Percentiles rank a stretch among this genome's conserved stretches.
Evolutionary conservation across 768 basidiomycete species (phyloP).

Genomic region (Calvatia gigantea): DNA sequence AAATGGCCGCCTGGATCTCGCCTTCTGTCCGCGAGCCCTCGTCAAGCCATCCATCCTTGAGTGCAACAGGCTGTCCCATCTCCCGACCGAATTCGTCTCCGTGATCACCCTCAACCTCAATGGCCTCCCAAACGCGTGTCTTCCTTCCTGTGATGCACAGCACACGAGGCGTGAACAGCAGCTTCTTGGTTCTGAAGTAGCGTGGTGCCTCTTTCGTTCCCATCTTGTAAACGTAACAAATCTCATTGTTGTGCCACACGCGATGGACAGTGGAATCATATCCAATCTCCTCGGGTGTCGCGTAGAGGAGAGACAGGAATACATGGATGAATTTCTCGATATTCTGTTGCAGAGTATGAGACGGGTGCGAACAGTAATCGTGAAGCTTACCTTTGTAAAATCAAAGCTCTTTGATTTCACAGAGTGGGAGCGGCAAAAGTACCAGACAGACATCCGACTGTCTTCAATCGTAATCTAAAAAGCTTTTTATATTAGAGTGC

Average conservation of each 20-base stretch:
- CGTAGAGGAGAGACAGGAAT: constrained; percentile 6
- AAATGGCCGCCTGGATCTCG: constrained; percentile 14
- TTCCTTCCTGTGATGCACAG: constrained; percentile 7
- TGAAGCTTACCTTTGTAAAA: neutral
- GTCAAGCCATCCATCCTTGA: constrained; percentile 22
- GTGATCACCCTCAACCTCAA: neutral
- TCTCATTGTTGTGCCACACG: neutral
- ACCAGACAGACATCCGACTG: neutral
- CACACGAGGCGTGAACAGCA: neutral
- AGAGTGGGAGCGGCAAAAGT: constrained; percentile 6
- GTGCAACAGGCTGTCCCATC: constrained; percentile 6
- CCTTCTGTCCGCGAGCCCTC: constrained; percentile 10
- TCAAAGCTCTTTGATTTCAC: neutral
- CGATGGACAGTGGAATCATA: constrained; percentile 3
- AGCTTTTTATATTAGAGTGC: neutral
- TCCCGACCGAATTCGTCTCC: neutral
- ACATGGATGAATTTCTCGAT: neutral
- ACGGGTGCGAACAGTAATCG: neutral
- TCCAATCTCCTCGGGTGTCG: constrained; percentile 3
- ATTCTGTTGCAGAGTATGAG: neutral
- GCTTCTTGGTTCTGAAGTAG: neutral
- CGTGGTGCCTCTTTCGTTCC: neutral
- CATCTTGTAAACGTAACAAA: constrained; percentile 6
- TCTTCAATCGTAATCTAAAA: constrained; percentile 1
- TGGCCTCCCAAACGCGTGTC: constrained; percentile 8